Evolutionary conservation across 306 rosid genomes (phyloP).

Genomic region (Glycyrrhiza uralensis): DNA sequence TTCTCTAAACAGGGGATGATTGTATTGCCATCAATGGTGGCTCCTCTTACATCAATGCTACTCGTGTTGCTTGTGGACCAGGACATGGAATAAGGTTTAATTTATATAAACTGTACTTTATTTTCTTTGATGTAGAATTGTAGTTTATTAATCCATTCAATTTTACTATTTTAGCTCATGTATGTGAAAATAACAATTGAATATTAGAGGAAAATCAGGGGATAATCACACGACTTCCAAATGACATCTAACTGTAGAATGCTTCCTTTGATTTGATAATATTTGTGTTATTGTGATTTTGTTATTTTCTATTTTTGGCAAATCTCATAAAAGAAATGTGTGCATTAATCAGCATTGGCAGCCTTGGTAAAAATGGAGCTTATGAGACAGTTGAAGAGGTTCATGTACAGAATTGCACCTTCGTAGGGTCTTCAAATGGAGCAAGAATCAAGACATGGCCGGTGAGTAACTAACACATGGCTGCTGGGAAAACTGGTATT

Average conservation of each 20-base stretch:
- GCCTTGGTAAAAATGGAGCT: constrained; percentile 25
- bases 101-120: not conserved
- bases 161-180: too few species aligned
- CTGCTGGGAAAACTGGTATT: not conserved
- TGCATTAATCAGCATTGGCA: constrained; percentile 34
- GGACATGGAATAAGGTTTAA: constrained; percentile 54
- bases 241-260: too few species aligned
- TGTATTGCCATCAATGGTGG: constrained; percentile 38
- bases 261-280: too few species aligned
- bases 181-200: too few species aligned
- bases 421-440: constrained; percentile 29
- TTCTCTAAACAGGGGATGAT: constrained; percentile 37
- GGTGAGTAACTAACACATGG: not conserved
- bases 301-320: not conserved
- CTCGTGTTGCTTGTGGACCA: constrained; percentile 41
- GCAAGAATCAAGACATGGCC: constrained; percentile 44
- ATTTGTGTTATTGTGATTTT: not conserved
- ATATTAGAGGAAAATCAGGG: too few species aligned
- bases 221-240: too few species aligned
- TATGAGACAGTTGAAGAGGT: constrained; percentile 24
- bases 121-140: too few species aligned
- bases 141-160: too few species aligned
- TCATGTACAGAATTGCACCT: constrained; percentile 25
- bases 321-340: not conserved
- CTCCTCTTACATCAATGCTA: constrained; percentile 24